Conservation (phyloP, 2,329 filamentous ascomycete genomes). For the Grosmannia clavigera region DNA sequence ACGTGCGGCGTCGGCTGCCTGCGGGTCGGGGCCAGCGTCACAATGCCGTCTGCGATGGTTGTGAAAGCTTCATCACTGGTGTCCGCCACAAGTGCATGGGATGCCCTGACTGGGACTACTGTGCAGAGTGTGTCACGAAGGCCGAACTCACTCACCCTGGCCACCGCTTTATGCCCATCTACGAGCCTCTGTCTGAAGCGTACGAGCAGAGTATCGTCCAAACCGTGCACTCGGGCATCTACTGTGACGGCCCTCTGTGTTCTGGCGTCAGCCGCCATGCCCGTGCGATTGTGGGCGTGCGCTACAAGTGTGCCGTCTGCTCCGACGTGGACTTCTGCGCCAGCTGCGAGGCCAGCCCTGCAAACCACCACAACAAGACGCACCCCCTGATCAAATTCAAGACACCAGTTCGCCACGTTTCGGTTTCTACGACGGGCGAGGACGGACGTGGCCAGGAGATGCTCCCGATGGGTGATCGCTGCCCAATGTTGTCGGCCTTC, state of each 20-base stretch:
- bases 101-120: constrained; percentile 98
- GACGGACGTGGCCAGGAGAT: constrained; percentile 53
- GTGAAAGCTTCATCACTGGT: constrained; percentile 76
- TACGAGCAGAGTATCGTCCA: constrained; percentile 14
- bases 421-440: constrained; percentile 73
- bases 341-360: constrained; percentile 79
- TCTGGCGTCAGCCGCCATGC: constrained; percentile 33
- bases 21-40: constrained; percentile 74
- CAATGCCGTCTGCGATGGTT: constrained; percentile 87
- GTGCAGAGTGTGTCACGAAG: constrained; percentile 58
- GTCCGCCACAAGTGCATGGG: constrained; percentile 93
- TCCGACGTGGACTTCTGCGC: constrained; percentile 92
- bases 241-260: constrained; percentile 90
- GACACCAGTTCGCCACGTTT: constrained; percentile 79
- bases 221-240: constrained; percentile 67
- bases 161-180: constrained; percentile 83
- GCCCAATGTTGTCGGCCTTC: constrained; percentile 4
- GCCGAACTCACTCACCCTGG: constrained; percentile 60
- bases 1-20: constrained; percentile 55
- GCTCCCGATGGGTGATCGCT: constrained; percentile 60
- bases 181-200: constrained; percentile 38
- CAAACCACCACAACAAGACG: constrained; percentile 81
- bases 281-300: constrained; percentile 63
- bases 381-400: constrained; percentile 96
- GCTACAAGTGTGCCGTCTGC: constrained; percentile 97